Evolutionary conservation across 108 stramenopile species (phyloP).

Genomic region (Fragilariopsis cylindrus): DNA sequence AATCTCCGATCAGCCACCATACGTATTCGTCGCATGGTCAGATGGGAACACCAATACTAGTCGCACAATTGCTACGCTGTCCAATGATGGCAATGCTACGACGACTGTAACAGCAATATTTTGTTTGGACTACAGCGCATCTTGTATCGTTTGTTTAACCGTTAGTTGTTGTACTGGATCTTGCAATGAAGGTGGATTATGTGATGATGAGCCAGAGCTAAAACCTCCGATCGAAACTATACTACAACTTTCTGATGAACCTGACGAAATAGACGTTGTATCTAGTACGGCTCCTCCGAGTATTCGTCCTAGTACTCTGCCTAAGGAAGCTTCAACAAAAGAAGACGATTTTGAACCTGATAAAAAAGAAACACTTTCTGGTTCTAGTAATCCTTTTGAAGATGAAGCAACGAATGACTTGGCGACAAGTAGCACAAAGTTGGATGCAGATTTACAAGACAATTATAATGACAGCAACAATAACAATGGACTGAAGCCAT

Average conservation of each 20-base stretch:
- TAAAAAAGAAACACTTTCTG: background rate
- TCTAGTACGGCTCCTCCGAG: background rate
- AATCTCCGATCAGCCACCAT: constrained; percentile 17
- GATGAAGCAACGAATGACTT: background rate
- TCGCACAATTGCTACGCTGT: background rate
- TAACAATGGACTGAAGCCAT: background rate
- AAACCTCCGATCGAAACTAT: background rate
- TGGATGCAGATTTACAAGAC: background rate
- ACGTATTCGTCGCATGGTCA: constrained; percentile 25
- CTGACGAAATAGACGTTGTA: background rate
- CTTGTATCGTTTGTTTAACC: background rate
- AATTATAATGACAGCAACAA: background rate
- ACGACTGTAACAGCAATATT: background rate
- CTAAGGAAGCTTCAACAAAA: background rate
- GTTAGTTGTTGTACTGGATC: constrained; percentile 6
- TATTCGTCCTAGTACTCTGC: no score
- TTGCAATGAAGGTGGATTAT: background rate
- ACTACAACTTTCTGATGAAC: background rate
- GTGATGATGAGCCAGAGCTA: background rate
- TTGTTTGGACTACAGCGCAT: constrained; percentile 10
- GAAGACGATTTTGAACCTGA: background rate
- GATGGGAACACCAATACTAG: constrained; percentile 13
- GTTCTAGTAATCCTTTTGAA: background rate
- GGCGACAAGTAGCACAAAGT: background rate
- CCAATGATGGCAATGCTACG: background rate